Base-by-base conservation (phyloP, 2,329 filamentous ascomycete genomes). In the Raffaelea ambrosiae region DNA sequence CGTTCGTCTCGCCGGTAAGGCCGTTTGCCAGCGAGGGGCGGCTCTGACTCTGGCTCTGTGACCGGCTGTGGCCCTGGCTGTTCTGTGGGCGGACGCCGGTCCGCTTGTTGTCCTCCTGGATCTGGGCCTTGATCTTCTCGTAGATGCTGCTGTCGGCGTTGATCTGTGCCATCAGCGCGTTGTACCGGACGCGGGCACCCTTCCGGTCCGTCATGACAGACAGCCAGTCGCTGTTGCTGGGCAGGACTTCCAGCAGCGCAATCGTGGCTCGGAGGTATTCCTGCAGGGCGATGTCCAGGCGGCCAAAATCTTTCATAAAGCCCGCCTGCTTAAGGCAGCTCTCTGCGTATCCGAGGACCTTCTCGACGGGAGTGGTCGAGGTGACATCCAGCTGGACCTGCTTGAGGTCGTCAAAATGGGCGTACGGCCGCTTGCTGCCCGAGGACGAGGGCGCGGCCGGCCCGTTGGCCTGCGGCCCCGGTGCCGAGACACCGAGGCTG, bases 201-300 rank as follows among this genome's bases (percentile, higher is more conserved):
- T 68, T 65, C 22, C 70, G 67, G 43, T 81, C 77, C 35, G 66
- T 66, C 56, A 79, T 77, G 49, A 89, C 69, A 45, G 76, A 72
- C 23, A 79, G 76, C 62, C 81, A 94, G 52, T 91, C 86, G 48
- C 77, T 79, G 61, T 95, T 88, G 33, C 73, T 74, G 2, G 87
- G 86, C 22, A 97, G 83, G 39, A 83, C 70, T 48, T 91, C 82
- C 44, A 89, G 74, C 14, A 86, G 77, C 48, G 96, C 84, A 49
- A 89, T 82, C 51, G 78, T 89, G 11, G 90, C 87, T 53, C 84
- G 79, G 49, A 97, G 76, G 60, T 91, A 97, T 52, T 95, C 86
- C 54, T 85, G 79, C 48, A 95, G 84, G 3, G 90, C 90, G 35
- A 81, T 65, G 59, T 93, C 88, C 4, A 82, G 79, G 33, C 81